A percentile compares a stretch with the other conserved stretches of the same genome.
These are phyloP conservation scores for Nitzschia palea DNA, from an alignment of 108 stramenopile genomes.

Conservation along the genomic window DNA sequence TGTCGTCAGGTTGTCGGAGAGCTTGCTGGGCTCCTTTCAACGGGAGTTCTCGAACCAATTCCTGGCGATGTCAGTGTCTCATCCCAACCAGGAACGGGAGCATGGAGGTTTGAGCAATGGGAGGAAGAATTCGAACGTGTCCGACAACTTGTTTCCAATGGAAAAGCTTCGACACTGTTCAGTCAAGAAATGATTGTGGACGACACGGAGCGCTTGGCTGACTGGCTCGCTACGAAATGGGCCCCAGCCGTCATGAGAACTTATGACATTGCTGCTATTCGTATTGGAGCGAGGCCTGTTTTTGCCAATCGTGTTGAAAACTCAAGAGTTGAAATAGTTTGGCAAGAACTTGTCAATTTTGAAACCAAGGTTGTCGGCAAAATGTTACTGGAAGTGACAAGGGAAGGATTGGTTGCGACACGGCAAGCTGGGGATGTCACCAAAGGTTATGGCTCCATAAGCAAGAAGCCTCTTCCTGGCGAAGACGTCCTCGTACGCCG, in stretches of 20 bases:
- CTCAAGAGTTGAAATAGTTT: slow-evolving; percentile 65
- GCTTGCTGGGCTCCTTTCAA: slow-evolving; percentile 53
- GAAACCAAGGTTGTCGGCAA: slow-evolving; percentile 61
- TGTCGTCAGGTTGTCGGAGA: slow-evolving; percentile 69
- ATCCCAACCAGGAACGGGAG: slow-evolving; percentile 57
- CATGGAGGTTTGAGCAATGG: slow-evolving; percentile 57
- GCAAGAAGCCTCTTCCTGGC: slow-evolving; percentile 59
- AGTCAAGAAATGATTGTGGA: slow-evolving; percentile 61
- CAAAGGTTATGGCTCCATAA: slow-evolving; percentile 60
- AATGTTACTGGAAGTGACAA: slow-evolving; percentile 58
- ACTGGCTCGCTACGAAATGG: slow-evolving; percentile 86
- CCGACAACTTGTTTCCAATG: slow-evolving; percentile 27
- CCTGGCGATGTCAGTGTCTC: slow-evolving; percentile 52
- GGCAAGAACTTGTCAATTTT: slow-evolving; percentile 77
- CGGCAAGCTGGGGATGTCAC: slow-evolving; percentile 65
- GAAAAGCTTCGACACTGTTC: slow-evolving; percentile 51
- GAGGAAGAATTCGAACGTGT: slow-evolving; percentile 62
- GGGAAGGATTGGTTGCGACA: slow-evolving; percentile 54
- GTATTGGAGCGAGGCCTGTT: slow-evolving; percentile 73
- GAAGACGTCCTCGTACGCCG: slow-evolving; percentile 74
- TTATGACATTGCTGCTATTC: slow-evolving; percentile 82
- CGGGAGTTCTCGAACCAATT: slow-evolving; percentile 26
- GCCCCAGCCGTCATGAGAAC: slow-evolving; percentile 78
- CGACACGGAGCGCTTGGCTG: slow-evolving; percentile 60
- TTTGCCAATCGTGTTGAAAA: slow-evolving; percentile 43